Evolutionary conservation across 495 filamentous ascomycete species (phyloP).

Genomic region (Halenospora varia): DNA sequence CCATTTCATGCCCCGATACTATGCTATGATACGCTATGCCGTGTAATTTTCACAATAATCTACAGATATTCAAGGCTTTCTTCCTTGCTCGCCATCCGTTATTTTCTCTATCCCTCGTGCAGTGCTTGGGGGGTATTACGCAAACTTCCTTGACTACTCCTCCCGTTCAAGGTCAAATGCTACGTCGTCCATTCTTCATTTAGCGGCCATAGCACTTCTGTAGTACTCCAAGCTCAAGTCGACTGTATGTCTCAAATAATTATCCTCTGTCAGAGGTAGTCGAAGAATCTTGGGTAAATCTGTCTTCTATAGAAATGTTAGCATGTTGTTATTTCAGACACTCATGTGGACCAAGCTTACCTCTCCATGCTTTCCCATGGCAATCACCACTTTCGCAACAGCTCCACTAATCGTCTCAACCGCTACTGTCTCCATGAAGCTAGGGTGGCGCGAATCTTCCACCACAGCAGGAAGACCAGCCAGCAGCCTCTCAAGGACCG

Average conservation of each 20-base stretch:
- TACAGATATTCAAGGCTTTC: conserved; percentile 20
- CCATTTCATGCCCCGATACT: conserved; percentile 21
- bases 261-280: conserved; percentile 70
- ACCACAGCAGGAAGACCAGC: conserved; percentile 61
- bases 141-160: background rate
- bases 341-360: conserved; percentile 35
- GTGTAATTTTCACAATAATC: conserved; percentile 11
- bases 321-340: conserved; percentile 3
- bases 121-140: background rate
- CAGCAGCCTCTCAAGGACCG: conserved; percentile 54
- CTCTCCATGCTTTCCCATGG: conserved; percentile 49
- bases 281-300: conserved; percentile 49
- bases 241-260: conserved; percentile 60
- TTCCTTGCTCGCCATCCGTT: conserved; percentile 23
- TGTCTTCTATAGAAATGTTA: conserved; percentile 22
- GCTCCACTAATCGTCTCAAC: conserved; percentile 62
- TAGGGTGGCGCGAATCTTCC: conserved; percentile 45
- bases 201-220: conserved; percentile 14
- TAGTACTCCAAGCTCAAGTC: conserved; percentile 70
- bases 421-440: conserved; percentile 77
- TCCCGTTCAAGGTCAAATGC: background rate
- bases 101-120: background rate
- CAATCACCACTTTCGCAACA: conserved; percentile 57
- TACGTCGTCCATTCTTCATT: background rate
- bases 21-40: conserved; percentile 16